Base-by-base conservation (phyloP, 2,329 filamentous ascomycete genomes). In the Penicillium sp. region DNA sequence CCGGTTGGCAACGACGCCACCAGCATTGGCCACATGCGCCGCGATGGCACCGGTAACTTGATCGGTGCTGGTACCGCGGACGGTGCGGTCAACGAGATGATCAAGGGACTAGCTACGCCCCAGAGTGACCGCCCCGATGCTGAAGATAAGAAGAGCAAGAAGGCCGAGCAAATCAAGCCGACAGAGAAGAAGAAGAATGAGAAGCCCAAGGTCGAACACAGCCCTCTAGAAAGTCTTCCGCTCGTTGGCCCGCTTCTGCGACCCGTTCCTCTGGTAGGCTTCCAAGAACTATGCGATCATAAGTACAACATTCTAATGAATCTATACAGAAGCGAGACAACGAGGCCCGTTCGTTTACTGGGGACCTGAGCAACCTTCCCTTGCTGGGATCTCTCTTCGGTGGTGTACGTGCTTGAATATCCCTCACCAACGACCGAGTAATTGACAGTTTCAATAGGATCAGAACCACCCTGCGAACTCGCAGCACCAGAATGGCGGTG, bases 1-100 rank as follows among this genome's bases (percentile, higher is more conserved):
- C 53, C 49, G 13, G 27, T 25, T 4, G 27, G 40, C 40, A 39
- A 46, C 37, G 44, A 48, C 8, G 35, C 27, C 15, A 44, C 33
- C 6, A 18, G 41, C 27, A 15, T 40, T 18, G 29, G 41, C 29
- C 42, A 39, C 18, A 47, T 46, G 44, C 46, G 44, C 24, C 47
- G 53, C 27, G 53, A 48, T 50, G 52, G 52, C 9, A 45, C 28
- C 20, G 57, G 44, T 7, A 58, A 56, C 40, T 44, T 59, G 10
- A 43, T 59, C 29, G 57, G 57, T 27, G 53, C 53, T 33, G 57
- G 57, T 31, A 42, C 49, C 23, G 47, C 50, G 6, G 52, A 53
- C 31, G 50, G 51, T 18, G 44, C 43, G 4, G 33, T 58, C 3
- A 55, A 53, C 28, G 25, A 56, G 42, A 25, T 50, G 20, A 28